Evolutionary conservation across 768 basidiomycete genomes (phyloP).

Genomic region (Amanita subjunquillea): DNA sequence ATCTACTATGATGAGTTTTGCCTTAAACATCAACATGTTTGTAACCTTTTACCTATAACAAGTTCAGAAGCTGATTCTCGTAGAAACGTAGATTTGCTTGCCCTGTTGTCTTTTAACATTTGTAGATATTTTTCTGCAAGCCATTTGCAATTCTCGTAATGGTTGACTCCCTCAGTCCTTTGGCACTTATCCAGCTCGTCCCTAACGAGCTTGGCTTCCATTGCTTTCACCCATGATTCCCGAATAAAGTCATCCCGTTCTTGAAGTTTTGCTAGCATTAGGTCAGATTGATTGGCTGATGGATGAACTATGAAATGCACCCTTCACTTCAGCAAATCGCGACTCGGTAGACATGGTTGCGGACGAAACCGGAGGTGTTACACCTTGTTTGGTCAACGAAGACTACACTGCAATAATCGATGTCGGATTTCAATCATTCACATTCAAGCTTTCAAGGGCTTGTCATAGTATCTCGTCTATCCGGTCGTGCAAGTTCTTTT

Average conservation of each 20-base stretch:
- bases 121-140: constrained; percentile 71
- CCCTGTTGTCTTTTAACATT: constrained; percentile 75
- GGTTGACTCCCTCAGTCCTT: constrained; percentile 83
- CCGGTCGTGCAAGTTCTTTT: too few relatives aligned
- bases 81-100: constrained; percentile 26
- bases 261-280: constrained; percentile 42
- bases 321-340: constrained; percentile 39
- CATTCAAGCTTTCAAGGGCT: too few relatives aligned
- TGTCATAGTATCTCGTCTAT: too few relatives aligned
- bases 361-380: constrained; percentile 9
- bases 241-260: constrained; percentile 70
- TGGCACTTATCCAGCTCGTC: constrained; percentile 89
- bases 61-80: not conserved
- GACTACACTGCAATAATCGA: not conserved
- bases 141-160: constrained; percentile 83
- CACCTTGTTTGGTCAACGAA: constrained; percentile 5
- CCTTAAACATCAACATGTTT: constrained; percentile 54
- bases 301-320: constrained; percentile 18
- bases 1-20: not conserved
- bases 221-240: constrained; percentile 90
- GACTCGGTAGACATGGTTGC: constrained; percentile 27
- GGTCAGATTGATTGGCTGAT: not conserved
- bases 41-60: constrained; percentile 71
- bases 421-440: too few relatives aligned
- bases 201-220: constrained; percentile 85